Percentiles rank a stretch among this genome's conserved stretches.
These are phyloP conservation scores for Pleomassaria siparia DNA, from an alignment of 2,329 filamentous ascomycete species.

Conservation along the genomic window DNA sequence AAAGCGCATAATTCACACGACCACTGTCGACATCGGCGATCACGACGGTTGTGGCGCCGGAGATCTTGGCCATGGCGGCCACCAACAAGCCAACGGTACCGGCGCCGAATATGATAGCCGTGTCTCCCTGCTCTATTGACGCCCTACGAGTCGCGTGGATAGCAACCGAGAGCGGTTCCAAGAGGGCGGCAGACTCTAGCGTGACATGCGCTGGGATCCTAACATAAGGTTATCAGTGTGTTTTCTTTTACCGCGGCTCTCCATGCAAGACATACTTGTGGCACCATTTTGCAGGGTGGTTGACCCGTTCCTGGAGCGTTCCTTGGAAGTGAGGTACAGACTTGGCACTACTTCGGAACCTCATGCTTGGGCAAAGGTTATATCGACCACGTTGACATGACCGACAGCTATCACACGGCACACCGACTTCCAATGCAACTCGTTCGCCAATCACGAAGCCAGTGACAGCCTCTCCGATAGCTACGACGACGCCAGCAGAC, in stretches of 20 bases:
- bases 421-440: constrained; percentile 45
- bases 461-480: constrained; percentile 40
- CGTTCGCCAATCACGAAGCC: constrained; percentile 44
- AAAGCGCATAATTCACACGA: constrained; percentile 43
- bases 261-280: constrained; percentile 46
- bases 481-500: constrained; percentile 44
- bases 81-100: constrained; percentile 59
- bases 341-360: constrained; percentile 48
- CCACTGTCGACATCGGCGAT: constrained; percentile 45
- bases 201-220: constrained; percentile 45
- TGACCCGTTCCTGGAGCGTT: constrained; percentile 47
- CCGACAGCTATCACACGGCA: constrained; percentile 46
- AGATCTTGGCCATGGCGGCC: constrained; percentile 45
- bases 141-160: constrained; percentile 83
- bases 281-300: constrained; percentile 48
- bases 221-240: constrained; percentile 29
- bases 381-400: constrained; percentile 47
- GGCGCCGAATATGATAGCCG: constrained; percentile 81
- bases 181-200: constrained; percentile 41
- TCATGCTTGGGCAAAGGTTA: constrained; percentile 46
- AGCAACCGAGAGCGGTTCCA: constrained; percentile 72
- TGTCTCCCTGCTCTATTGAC: constrained; percentile 69
- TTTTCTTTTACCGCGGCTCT: constrained; percentile 20
- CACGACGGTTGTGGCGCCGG: constrained; percentile 44
- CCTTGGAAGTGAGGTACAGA: constrained; percentile 48